Base-by-base conservation (phyloP, 208 protist genomes). In the Crithidia expoeki region DNA sequence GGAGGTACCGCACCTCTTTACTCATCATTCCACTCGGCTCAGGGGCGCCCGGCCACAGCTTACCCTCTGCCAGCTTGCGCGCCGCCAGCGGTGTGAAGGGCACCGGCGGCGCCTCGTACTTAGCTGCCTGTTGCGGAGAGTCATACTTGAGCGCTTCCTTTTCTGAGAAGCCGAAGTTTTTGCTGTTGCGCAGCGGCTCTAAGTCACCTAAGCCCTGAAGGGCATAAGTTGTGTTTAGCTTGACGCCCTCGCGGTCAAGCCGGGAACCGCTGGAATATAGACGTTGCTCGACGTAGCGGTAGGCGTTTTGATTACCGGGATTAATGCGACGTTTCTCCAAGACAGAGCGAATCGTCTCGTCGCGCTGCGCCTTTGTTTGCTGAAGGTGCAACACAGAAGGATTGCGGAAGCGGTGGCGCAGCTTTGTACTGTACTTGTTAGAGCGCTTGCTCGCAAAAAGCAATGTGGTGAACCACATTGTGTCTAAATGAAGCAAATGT, bases 171-270 rank as follows among this genome's bases (percentile, higher is more conserved):
- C 92, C 92, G 65, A 96, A 96, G 81, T 74, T 85, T 11, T 77
- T 78, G 68, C 89, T 94, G 78, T 89, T 93, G 10, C 89, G 87
- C 34, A 96, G 81, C 63, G 92, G 89, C 68, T 96, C 89, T 42
- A 90, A 27, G 64, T 96, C 92, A 40, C 92, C 92, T 2, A 96
- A 82, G n/a, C 92, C 92, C 62, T 96, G 92, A 28, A 96, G 74
- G 11, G 89, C 92, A 56, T 89, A 94, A 21, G 84, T 87, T 27
- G 83, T 94, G 71, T 96, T 94, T 44, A 96, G 55, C 27, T 92
- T 93, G 34, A 85, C 61, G 14, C 84, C 92, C 42, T 96, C 89
- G n/a, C 92, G 83, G 50, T 94, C 89, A 2, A 96, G 79, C 0
- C 92, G 86, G 1, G 89, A 87, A 7, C 82, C 76, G 12, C 80